A percentile compares a stretch with the other conserved stretches of the same genome.
These are phyloP conservation scores for Neopestalotiopsis clavispora DNA, from an alignment of 2,329 filamentous ascomycete genomes.

Conservation along the genomic window DNA sequence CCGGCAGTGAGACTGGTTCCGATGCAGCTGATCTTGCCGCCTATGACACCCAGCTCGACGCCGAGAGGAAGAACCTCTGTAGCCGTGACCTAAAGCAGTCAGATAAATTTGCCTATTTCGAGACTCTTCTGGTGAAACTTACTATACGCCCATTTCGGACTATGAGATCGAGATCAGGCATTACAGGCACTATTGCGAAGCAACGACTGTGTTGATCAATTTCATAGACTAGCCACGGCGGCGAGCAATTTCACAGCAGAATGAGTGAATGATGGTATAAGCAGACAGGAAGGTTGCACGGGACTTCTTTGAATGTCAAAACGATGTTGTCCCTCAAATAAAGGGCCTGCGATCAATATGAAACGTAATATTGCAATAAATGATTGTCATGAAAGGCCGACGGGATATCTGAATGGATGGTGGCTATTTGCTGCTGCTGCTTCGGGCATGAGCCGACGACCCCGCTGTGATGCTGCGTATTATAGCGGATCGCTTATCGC, in stretches of 20 bases:
- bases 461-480: not conserved
- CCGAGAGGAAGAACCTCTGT: slow-evolving; percentile 47
- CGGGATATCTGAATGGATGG: slow-evolving; percentile 6
- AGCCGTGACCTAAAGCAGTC: slow-evolving; percentile 44
- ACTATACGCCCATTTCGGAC: slow-evolving; percentile 33
- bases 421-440: not conserved
- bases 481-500: slow-evolving; percentile 11
- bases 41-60: slow-evolving; percentile 51
- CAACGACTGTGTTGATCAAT: no score
- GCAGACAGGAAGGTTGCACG: not conserved
- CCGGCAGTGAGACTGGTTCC: slow-evolving; percentile 41
- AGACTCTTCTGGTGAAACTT: slow-evolving; percentile 2
- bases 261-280: not conserved
- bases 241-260: not conserved
- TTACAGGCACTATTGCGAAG: not conserved
- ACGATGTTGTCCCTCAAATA: not conserved
- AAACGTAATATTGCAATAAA: not conserved
- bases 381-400: not conserved
- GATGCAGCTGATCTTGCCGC: slow-evolving; percentile 50
- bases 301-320: not conserved
- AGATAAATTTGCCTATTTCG: not conserved
- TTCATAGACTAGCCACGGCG: no score
- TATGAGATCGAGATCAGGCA: slow-evolving; percentile 17
- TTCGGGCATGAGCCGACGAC: slow-evolving; percentile 11
- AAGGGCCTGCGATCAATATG: not conserved